These are phyloP conservation scores for Termitomyces bulborhizus DNA, from an alignment of 768 basidiomycete genomes.

Conservation along the genomic window DNA sequence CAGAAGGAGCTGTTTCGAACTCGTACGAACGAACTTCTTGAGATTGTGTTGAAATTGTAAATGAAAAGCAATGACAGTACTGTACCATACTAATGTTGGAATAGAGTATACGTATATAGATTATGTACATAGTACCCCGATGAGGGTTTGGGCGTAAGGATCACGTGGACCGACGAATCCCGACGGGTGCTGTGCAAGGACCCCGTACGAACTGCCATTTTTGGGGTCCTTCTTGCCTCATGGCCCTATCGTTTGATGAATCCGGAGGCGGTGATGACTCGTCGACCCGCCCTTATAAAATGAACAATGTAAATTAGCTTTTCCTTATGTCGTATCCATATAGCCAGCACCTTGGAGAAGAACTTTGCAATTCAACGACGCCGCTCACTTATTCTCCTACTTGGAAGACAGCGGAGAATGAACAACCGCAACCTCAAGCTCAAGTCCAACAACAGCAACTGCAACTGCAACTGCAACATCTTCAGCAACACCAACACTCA, in stretches of 20 bases:
- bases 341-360: conserved; percentile 37
- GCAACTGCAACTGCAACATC: conserved; percentile 16
- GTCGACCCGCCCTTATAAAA: conserved; percentile 28
- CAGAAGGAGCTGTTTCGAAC: background rate
- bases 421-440: conserved; percentile 12
- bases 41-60: background rate
- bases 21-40: background rate
- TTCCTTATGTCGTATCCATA: conserved; percentile 45
- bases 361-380: conserved; percentile 42
- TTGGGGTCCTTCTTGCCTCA: conserved; percentile 21
- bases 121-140: background rate
- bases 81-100: conserved; percentile 10
- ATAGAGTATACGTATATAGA: conserved; percentile 2
- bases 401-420: conserved; percentile 36
- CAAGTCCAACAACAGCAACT: conserved; percentile 22
- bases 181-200: conserved; percentile 26
- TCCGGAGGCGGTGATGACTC: conserved; percentile 24
- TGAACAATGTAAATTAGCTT: conserved; percentile 18
- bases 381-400: conserved; percentile 32
- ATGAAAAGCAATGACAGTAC: conserved; percentile 1
- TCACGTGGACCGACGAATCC: conserved; percentile 21
- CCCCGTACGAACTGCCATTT: conserved; percentile 13
- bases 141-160: background rate
- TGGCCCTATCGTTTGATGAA: conserved; percentile 30
- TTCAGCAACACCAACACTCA: conserved; percentile 21